Evolutionary conservation across 2,329 filamentous ascomycete species (phyloP), one percentile per base, ranked within the genome.

Genomic region (Graphilbum fragrans): DNA sequence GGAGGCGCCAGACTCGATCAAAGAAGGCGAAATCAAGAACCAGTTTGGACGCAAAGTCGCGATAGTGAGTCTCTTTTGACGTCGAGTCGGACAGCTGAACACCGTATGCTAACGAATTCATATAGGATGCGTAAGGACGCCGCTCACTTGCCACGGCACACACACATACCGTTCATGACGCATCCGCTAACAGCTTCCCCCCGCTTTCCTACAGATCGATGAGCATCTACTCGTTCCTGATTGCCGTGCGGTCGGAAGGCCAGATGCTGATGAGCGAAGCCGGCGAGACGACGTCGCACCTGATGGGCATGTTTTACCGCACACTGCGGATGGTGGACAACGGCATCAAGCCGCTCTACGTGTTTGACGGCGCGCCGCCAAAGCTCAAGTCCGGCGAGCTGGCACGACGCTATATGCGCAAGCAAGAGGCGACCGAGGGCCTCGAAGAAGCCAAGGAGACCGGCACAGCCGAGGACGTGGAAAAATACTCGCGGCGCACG

Each of bases 291-390:
- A 98, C 92, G 1, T 98, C 92, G 17, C 92, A 98, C 60, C 69
- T 98, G 16, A 96, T 98, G 88, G 92, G 92, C 56, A 90, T 98
- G 80, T 98, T 98, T 69, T 98, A 98, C 70, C 88, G 92, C 53
- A 98, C 92, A 3, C 73, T 98, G 7, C 87, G 92, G 53, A 96
- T 98, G 67, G 86, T 96, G 55, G 92, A 98, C 64, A 96, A 95
- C 54, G 92, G 92, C 44, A 96, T 98, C 67, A 98, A 98, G 60
- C 92, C 92, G 2, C 75, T 98, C 51, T 98, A 94, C 61, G 90
- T 98, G 44, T 98, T 98, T 59, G 92, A 98, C 53, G 92, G 92
- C 44, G 87, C 88, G 10, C 92, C 92, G 17, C 92, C 92, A 1
- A 96, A 95, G 61, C 80, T 98, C 58, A 98, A 98, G 66, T 94